phyloP scores from a whole-genome alignment of 208 protist genomes.

The Leishmania guyanensis region DNA sequence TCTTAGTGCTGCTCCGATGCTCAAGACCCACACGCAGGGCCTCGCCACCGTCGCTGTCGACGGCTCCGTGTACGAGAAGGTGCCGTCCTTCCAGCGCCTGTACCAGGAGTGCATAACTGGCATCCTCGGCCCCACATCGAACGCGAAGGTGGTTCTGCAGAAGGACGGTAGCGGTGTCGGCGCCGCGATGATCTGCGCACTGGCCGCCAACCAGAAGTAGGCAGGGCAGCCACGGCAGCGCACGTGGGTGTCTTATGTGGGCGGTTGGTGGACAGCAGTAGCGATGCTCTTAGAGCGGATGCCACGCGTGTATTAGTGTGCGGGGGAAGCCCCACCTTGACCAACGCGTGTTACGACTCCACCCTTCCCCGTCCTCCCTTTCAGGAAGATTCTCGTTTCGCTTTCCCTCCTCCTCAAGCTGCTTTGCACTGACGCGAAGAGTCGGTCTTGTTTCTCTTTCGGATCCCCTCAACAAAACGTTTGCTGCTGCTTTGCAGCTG shows the following conservation, averaged over 20 bases:
- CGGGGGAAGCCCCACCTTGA: background rate
- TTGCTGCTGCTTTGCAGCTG: too few species aligned
- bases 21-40: constrained; percentile 70
- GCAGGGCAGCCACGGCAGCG: background rate
- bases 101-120: constrained; percentile 71
- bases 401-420: too few species aligned
- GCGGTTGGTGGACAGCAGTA: background rate
- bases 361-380: too few species aligned
- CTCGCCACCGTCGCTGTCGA: constrained; percentile 78
- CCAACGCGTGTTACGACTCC: background rate
- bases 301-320: background rate
- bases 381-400: too few species aligned
- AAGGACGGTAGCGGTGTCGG: constrained; percentile 90
- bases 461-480: too few species aligned
- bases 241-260: background rate
- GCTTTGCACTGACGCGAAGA: too few species aligned
- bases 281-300: background rate
- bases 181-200: constrained; percentile 87
- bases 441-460: too few species aligned
- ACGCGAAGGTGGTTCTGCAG: constrained; percentile 63
- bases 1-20: constrained; percentile 68
- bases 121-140: constrained; percentile 65
- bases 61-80: constrained; percentile 91
- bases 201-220: constrained; percentile 52
- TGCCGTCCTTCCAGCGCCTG: constrained; percentile 79